Evolutionary conservation across 768 basidiomycete species (phyloP), one percentile per base, ranked within the genome.

Genomic region (Asterophora lycoperdoides): DNA sequence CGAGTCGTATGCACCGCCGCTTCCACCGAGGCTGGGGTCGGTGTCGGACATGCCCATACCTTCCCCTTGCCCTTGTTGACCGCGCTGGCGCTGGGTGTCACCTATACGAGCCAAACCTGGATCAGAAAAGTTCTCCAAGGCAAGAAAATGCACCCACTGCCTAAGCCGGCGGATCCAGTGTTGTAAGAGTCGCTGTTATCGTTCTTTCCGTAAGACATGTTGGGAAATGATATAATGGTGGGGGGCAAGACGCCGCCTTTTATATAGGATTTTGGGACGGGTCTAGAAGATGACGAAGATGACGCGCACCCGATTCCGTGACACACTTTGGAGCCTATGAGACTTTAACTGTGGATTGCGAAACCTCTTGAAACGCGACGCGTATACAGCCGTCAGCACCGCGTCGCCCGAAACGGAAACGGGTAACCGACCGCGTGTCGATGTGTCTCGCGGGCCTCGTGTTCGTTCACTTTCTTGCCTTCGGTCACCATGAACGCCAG

Each of bases 171-270:
- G 5, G 46, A 46, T 7, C 48, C 51, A n/a, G 52, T 36, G 36
- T 53, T 53, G 32, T 45, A 41, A 37, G 29, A 35, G 33, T 53
- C 48, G 45, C 8, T 17, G 23, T 48, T 48, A 26, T 45, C 40
- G 3, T 48, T 48, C 34, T 54, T 51, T 44, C 23, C 48, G 51
- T 47, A 56, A n/a, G 54, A 58, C 56, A 58, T 58, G 49, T 2
- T 53, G 47, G 26, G 0, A 28, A 20, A 44, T 33, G 23, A 19
- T 23, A 3, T 1, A 23, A 2, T 1, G 10, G 5, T 2, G 3
- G 5, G 4, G 23, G 20, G 2, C 4, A 17, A 23, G 15, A 28
- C 18, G 20, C n/a, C n/a, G n/a, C n/a, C n/a, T n/a, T n/a, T n/a
- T 53, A 52, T 56, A 56, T 56, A 50, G 3, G 9, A 17, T 18